Conservation (phyloP, 2,329 filamentous ascomycete species). For the Dactylellina cionopaga region DNA sequence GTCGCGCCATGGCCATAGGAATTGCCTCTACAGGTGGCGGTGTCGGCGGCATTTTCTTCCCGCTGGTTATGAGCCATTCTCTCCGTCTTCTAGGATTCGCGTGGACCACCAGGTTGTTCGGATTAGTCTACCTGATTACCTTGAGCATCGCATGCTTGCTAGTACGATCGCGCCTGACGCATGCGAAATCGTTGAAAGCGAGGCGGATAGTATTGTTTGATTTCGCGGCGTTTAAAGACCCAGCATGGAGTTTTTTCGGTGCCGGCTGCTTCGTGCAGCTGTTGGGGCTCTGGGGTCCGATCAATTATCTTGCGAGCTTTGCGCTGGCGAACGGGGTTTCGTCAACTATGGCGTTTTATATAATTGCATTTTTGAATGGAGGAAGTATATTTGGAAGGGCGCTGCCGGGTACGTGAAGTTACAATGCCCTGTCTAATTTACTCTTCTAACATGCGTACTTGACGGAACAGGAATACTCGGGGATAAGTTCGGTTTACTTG, state of each 20-base stretch:
- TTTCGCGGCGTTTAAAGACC: constrained; percentile 50
- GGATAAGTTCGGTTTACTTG: neutral
- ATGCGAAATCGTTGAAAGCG: constrained; percentile 42
- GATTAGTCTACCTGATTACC: constrained; percentile 29
- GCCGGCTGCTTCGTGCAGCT: constrained; percentile 44
- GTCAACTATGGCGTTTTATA: constrained; percentile 46
- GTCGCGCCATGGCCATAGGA: constrained; percentile 48
- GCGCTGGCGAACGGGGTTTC: constrained; percentile 46
- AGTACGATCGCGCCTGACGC: constrained; percentile 33
- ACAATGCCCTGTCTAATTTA: neutral
- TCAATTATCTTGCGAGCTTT: constrained; percentile 51
- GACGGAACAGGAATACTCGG: constrained; percentile 26
- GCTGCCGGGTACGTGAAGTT: constrained; percentile 28
- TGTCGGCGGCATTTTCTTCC: constrained; percentile 47
- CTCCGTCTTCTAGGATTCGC: constrained; percentile 32
- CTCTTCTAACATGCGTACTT: neutral
- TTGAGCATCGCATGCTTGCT: constrained; percentile 37
- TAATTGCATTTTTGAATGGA: constrained; percentile 50
- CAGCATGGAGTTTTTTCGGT: constrained; percentile 50
- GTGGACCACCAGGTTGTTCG: constrained; percentile 45
- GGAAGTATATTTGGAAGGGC: constrained; percentile 48
- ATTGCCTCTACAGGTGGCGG: constrained; percentile 46
- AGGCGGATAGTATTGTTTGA: constrained; percentile 42
- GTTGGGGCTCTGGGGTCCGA: constrained; percentile 44
- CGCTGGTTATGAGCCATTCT: constrained; percentile 32